A percentile compares a stretch with the other conserved stretches of the same genome.
phyloP scores from a whole-genome alignment of 2,329 filamentous ascomycete species.

The Camptophora hylomeconis region DNA sequence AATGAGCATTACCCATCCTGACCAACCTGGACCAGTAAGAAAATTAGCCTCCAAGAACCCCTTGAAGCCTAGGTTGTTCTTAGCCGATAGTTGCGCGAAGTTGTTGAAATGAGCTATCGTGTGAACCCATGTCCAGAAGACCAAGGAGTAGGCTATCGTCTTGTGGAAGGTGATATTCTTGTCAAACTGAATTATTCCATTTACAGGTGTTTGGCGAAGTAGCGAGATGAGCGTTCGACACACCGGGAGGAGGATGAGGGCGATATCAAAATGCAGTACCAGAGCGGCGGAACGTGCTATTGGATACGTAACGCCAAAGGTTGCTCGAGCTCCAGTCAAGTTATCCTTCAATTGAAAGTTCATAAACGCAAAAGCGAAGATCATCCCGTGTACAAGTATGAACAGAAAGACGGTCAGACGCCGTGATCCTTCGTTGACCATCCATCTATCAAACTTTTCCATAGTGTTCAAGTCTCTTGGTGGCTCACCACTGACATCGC shows the following conservation, averaged over 20 bases:
- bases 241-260: slow-evolving; percentile 56
- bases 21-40: slow-evolving; percentile 69
- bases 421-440: slow-evolving; percentile 78
- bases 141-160: slow-evolving; percentile 71
- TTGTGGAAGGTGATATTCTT: slow-evolving; percentile 58
- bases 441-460: slow-evolving; percentile 72
- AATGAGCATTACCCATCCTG: slow-evolving; percentile 71
- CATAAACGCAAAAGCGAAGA: slow-evolving; percentile 69
- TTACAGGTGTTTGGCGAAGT: slow-evolving; percentile 64
- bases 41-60: slow-evolving; percentile 69
- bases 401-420: slow-evolving; percentile 72
- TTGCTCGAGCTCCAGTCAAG: slow-evolving; percentile 49
- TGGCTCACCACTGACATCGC: slow-evolving; percentile 64
- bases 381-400: slow-evolving; percentile 57
- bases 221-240: slow-evolving; percentile 76
- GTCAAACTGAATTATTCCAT: slow-evolving; percentile 68
- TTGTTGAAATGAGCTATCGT: slow-evolving; percentile 82
- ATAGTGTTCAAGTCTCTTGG: slow-evolving; percentile 54
- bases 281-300: slow-evolving; percentile 65
- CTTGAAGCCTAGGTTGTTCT: slow-evolving; percentile 64
- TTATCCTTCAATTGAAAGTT: slow-evolving; percentile 69
- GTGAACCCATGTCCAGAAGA: slow-evolving; percentile 79
- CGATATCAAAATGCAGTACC: slow-evolving; percentile 69
- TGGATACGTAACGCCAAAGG: slow-evolving; percentile 62
- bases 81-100: slow-evolving; percentile 61